Base-by-base conservation (phyloP, 345 rosid genomes). In the Ricinus communis region DNA sequence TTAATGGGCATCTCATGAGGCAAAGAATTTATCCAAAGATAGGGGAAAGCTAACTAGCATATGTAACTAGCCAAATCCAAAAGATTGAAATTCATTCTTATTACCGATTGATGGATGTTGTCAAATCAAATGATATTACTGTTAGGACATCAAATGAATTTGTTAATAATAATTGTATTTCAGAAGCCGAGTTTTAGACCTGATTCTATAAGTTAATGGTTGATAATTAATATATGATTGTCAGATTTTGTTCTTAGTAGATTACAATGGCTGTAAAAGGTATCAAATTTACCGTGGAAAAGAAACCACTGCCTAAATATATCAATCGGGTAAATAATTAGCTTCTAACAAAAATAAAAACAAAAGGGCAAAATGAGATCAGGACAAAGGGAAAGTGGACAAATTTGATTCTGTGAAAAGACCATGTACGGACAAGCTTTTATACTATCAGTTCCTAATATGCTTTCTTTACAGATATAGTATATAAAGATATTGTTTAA, bases 351-450 rank as follows among this genome's bases (percentile, higher is more conserved):
- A 33, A 33, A 6, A 33, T 2, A 2, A 33, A 33, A 33, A 33
- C 38, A 33, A 33, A 47, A 50, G 1, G 15, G 24, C 36, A 18
- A 24, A 40, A 71, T 27, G 14, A 60, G 30, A 27, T 3, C 41
- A 22, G 18, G 41, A 36, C 24, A 61, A n/a, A 27, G 4, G 22
- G 4, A 5, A 40, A n/a, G 46, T 46, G 45, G 73, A 58, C 18
- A 28, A 9, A 31, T 18, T n/a, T 62, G 61, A 62, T 71, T 62
- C 62, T 41, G 8, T 21, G 41, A 54, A 54, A 53, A 54, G 68
- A 64, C 18, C 25, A 10, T 53, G 75, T 64, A 63, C 69, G 75
- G 56, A 43, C 55, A 27, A 27, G 52, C 47, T n/a, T 31, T 62
- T 52, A 11, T 6, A 43, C 62, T 33, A 53, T 72, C 56, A 38